phyloP scores from a whole-genome alignment of 139 green algal species.

The Chlamydomonas eustigma region DNA sequence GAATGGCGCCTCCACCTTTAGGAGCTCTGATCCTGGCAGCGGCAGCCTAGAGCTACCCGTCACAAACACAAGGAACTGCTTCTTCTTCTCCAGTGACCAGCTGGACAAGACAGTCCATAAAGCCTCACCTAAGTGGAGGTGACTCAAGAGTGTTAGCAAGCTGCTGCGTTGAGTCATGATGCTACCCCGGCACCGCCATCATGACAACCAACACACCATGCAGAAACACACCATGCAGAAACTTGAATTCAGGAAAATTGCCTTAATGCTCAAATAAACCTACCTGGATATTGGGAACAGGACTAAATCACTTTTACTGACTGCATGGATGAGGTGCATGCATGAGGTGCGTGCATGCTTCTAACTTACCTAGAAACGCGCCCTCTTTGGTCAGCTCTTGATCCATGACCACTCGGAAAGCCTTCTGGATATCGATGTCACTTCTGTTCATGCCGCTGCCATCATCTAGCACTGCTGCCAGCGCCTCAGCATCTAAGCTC shows the following conservation, averaged over 20 bases:
- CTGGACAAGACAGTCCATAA: conserved; percentile 39
- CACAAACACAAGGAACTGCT: conserved; percentile 47
- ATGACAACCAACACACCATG: too few relatives aligned
- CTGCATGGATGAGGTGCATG: too few relatives aligned
- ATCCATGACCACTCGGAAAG: conserved; percentile 42
- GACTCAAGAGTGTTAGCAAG: too few relatives aligned
- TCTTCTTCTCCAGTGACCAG: conserved; percentile 28
- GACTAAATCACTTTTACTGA: too few relatives aligned
- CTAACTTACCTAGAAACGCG: neutral
- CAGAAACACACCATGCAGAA: too few relatives aligned
- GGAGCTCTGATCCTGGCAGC: conserved; percentile 43
- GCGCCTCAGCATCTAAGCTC: conserved; percentile 26
- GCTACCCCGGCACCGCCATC: too few relatives aligned
- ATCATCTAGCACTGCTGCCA: conserved; percentile 22
- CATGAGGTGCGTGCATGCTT: too few relatives aligned
- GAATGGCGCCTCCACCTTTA: conserved; percentile 52
- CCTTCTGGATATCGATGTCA: conserved; percentile 17
- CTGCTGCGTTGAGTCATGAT: too few relatives aligned
- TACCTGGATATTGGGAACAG: too few relatives aligned
- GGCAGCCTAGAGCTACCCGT: conserved; percentile 45
- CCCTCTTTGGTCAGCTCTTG: conserved; percentile 28
- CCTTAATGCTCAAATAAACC: too few relatives aligned
- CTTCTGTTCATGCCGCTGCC: neutral
- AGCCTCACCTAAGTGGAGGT: conserved; percentile 24
- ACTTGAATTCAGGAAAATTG: too few relatives aligned